Evolutionary conservation across 257 asterid genomes (phyloP).

Genomic region (Voacanga thouarsii): DNA sequence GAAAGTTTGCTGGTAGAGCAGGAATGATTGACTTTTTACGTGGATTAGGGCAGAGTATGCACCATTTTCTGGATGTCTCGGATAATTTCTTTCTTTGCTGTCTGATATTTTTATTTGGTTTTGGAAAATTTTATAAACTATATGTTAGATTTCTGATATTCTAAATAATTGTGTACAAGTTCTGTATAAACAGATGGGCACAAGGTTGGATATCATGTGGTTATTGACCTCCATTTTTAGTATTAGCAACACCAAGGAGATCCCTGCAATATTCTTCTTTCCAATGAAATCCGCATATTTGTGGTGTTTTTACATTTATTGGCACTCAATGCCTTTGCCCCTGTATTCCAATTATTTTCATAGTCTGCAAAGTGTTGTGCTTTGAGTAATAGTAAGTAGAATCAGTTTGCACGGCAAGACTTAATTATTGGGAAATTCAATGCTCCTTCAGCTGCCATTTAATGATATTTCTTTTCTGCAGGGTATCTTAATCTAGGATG

Average conservation of each 20-base stretch:
- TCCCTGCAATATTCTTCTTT: neutral
- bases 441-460: slow-evolving; percentile 5
- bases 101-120: neutral
- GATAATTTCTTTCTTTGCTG: neutral
- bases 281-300: neutral
- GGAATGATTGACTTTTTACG: slow-evolving; percentile 81
- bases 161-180: neutral
- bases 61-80: neutral
- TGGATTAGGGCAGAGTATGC: slow-evolving; percentile 84
- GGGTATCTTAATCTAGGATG: slow-evolving; percentile 92
- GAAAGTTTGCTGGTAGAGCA: slow-evolving; percentile 92
- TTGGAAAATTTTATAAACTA: neutral
- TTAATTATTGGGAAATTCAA: neutral
- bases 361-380: neutral
- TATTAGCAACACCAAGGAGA: neutral
- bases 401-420: neutral
- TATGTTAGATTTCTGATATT: neutral
- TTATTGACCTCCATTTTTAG: neutral
- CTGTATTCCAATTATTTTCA: neutral
- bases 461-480: slow-evolving; percentile 25
- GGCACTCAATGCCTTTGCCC: neutral
- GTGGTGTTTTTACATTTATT: neutral
- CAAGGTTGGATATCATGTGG: neutral
- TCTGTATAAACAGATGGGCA: neutral
- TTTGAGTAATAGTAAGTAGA: neutral